phyloP scores from a whole-genome alignment of 2,329 filamentous ascomycete genomes.

The Dactylellina leptospora region DNA sequence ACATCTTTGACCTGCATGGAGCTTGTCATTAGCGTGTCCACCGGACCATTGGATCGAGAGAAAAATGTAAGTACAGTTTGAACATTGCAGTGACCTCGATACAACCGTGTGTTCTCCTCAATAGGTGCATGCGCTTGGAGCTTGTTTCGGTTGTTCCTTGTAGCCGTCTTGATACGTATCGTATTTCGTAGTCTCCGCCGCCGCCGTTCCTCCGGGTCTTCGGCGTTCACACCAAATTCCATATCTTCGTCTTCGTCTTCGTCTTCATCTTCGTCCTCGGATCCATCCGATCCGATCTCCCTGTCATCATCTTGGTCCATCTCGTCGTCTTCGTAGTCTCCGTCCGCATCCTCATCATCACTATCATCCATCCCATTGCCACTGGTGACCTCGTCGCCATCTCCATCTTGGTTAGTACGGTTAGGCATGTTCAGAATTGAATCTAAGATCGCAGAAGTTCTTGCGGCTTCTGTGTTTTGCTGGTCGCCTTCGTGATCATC shows the following conservation, averaged over 20 bases:
- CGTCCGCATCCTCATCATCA: constrained; percentile 56
- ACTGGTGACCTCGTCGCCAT: not conserved
- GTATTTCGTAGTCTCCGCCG: constrained; percentile 35
- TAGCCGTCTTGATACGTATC: constrained; percentile 40
- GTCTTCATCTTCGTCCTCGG: constrained; percentile 51
- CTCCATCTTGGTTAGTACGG: constrained; percentile 1
- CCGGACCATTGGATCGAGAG: constrained; percentile 4
- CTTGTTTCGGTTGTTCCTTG: constrained; percentile 44
- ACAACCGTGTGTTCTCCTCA: constrained; percentile 65
- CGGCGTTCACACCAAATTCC: constrained; percentile 44
- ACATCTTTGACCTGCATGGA: constrained; percentile 69
- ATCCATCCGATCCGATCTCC: constrained; percentile 58
- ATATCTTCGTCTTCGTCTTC: constrained; percentile 48
- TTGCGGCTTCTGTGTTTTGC: constrained; percentile 7
- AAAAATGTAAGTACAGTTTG: constrained; percentile 62
- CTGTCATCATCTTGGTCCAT: constrained; percentile 58
- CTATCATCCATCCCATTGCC: constrained; percentile 19
- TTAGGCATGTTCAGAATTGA: constrained; percentile 37
- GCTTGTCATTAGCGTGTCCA: constrained; percentile 36
- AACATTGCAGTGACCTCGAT: constrained; percentile 73
- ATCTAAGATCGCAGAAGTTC: constrained; percentile 25
- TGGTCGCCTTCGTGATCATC: not conserved
- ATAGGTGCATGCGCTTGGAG: constrained; percentile 44
- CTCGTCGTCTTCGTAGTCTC: constrained; percentile 45
- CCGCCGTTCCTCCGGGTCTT: constrained; percentile 32